Conservation (phyloP, 768 basidiomycete genomes). For the Kwoniella sp. region DNA sequence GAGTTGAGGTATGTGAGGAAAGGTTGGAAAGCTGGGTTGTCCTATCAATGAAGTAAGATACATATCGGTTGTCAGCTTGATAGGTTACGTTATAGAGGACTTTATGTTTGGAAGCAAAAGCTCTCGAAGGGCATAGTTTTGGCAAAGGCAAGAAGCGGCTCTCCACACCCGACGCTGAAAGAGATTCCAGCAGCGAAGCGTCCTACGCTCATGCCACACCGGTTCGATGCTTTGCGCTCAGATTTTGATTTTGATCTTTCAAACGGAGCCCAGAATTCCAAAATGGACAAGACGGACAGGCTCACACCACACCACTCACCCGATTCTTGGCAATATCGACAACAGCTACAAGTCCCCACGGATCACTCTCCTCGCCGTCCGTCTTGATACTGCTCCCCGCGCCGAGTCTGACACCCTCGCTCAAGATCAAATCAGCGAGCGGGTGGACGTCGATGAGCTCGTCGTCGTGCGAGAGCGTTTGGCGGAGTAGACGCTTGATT, state of each 20-base stretch:
- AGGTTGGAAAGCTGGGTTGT: slow-evolving; percentile 70
- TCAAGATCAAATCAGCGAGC: slow-evolving; percentile 76
- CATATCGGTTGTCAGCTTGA: no score
- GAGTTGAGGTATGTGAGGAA: slow-evolving; percentile 72
- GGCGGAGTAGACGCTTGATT: slow-evolving; percentile 59
- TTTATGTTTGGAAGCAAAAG: no score
- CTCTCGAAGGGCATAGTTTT: no score
- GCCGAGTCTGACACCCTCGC: slow-evolving; percentile 62
- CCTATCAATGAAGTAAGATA: no score
- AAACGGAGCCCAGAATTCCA: not conserved
- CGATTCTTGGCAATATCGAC: slow-evolving; percentile 74
- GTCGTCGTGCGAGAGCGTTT: slow-evolving; percentile 75
- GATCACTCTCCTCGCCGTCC: slow-evolving; percentile 85
- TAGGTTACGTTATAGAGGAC: no score
- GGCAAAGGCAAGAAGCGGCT: no score
- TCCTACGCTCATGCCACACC: no score
- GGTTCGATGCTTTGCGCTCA: no score
- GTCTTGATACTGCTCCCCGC: slow-evolving; percentile 89
- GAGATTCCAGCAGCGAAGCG: no score
- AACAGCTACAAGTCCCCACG: slow-evolving; percentile 82
- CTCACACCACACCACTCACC: slow-evolving; percentile 55
- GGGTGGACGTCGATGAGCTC: slow-evolving; percentile 70
- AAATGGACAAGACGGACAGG: not conserved
- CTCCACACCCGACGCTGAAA: no score
- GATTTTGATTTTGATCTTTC: no score